Percentiles rank a stretch among this genome's conserved stretches.
Conservation (phyloP, 2,329 filamentous ascomycete species). For the Chrysoporthe cubensis region DNA sequence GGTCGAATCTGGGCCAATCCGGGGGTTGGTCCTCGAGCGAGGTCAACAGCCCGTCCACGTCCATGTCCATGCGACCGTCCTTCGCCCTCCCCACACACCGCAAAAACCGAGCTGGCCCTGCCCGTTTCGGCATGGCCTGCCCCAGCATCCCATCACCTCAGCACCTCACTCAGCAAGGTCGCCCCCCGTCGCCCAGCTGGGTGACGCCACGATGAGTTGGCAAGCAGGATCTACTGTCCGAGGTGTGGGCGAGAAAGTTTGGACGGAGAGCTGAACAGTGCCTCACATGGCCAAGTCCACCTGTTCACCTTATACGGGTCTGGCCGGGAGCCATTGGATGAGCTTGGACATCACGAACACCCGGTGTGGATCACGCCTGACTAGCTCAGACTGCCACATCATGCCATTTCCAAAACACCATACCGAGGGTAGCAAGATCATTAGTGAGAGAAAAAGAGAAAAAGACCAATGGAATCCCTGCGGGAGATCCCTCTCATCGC, state of each 20-base stretch:
- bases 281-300: slow-evolving; percentile 4
- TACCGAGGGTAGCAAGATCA: background rate
- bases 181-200: slow-evolving; percentile 13
- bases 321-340: background rate
- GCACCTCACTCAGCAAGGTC: slow-evolving; percentile 18
- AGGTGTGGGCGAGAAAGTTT: slow-evolving; percentile 12
- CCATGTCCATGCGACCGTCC: no score
- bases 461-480: background rate
- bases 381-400: slow-evolving; percentile 6
- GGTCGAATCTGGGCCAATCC: slow-evolving; percentile 19
- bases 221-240: slow-evolving; percentile 12
- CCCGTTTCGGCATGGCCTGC: slow-evolving; percentile 11
- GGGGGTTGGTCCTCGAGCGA: background rate
- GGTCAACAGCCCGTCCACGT: background rate
- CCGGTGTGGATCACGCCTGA: slow-evolving; percentile 19
- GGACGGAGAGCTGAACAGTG: slow-evolving; percentile 14
- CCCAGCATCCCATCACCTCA: slow-evolving; percentile 2
- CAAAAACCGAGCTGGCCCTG: slow-evolving; percentile 18
- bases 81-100: slow-evolving; percentile 4
- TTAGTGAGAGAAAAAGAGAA: background rate
- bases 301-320: slow-evolving; percentile 2
- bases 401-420: background rate
- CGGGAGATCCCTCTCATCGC: background rate
- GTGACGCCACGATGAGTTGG: slow-evolving; percentile 22
- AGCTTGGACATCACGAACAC: slow-evolving; percentile 9